Conservation (phyloP, 2,329 filamentous ascomycete genomes). For the Mycosphaerella sp. region DNA sequence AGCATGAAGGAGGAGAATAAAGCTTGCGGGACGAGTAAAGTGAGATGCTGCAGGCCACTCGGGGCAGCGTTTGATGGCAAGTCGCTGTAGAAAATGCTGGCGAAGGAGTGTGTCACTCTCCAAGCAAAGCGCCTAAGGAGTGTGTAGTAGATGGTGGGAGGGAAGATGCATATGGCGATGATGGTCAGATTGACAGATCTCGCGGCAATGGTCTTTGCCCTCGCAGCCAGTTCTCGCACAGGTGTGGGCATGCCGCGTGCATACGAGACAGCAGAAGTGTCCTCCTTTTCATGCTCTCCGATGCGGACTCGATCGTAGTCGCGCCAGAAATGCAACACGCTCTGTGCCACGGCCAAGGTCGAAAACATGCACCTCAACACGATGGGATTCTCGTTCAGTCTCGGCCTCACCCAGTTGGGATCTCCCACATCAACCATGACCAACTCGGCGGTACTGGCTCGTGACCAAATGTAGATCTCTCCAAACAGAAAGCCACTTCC, state of each 20-base stretch:
- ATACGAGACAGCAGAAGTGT: constrained; percentile 1
- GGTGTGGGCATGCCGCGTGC: constrained; percentile 7
- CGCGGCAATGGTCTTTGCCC: constrained; percentile 17
- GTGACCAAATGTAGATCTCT: constrained; percentile 71
- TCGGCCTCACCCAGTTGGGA: constrained; percentile 58
- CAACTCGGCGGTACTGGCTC: constrained; percentile 53
- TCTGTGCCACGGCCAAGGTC: constrained; percentile 63
- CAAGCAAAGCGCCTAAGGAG: constrained; percentile 60
- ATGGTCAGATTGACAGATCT: constrained; percentile 20
- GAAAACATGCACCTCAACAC: constrained; percentile 69
- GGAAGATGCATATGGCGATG: constrained; percentile 17
- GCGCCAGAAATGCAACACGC: constrained; percentile 60
- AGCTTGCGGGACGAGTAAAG: constrained; percentile 20
- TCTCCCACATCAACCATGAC: constrained; percentile 66
- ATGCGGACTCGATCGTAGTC: constrained; percentile 65
- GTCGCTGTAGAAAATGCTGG: constrained; percentile 64
- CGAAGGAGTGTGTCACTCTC: constrained; percentile 63
- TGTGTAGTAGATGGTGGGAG: constrained; percentile 53
- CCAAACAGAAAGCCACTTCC: constrained; percentile 74
- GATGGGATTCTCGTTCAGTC: constrained; percentile 79
- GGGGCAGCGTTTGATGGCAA: constrained; percentile 61
- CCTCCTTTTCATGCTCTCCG: constrained; percentile 31
- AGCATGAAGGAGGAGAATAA: constrained; percentile 60
- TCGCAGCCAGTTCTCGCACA: constrained; percentile 2
- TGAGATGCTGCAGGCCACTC: constrained; percentile 46